Base-by-base conservation (phyloP, 1,139 yeast species). In the Barnettozyma hawaiiensis region DNA sequence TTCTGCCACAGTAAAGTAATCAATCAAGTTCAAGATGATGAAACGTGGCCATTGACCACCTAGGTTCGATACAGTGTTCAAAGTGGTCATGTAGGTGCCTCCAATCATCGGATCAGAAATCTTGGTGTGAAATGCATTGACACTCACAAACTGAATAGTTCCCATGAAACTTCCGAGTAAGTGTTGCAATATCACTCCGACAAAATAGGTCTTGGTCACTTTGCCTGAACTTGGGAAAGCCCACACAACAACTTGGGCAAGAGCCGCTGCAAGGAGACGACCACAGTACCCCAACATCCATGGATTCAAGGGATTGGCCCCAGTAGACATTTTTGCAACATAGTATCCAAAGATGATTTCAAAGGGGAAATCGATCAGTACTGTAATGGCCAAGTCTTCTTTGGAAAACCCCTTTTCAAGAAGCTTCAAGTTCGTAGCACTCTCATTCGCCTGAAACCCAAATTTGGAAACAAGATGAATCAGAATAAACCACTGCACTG, bases 31-130 rank as follows among this genome's bases (percentile, higher is more conserved):
- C 54, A 89, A 73, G 6, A 90, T 81, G 37, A 92, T 69, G 21
- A 87, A 68, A 46, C 90, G 73, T 0, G 99, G 98, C 98, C 98
- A 94, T 22, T 95, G 94, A 5, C 98, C 99, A 28, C 99, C 99
- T 45, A 90, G 73, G 59, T 92, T 92, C 29, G 95, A 81, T 40
- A 92, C 70, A 0, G 99, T 92, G 63, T 94, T 94, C 45, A 92
- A 69, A 1, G 96, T 82, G 0, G 98, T 92, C 97, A 94, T 92
- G 62, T 92, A 92, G 0, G 99, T 94, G 2, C 98, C 98, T 15
- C 98, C 99, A 54, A 92, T 86, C 12, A 80, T 65, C 0, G 98
- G 97, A 61, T 92, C 98, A 2, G 98, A 96, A 42, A 94, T 85
- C 55, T 83, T 82, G 5, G 97, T 90, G 63, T 90, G 97, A 69